Base-by-base conservation (phyloP, 169 alveolate species). In the Babesia divergens region DNA sequence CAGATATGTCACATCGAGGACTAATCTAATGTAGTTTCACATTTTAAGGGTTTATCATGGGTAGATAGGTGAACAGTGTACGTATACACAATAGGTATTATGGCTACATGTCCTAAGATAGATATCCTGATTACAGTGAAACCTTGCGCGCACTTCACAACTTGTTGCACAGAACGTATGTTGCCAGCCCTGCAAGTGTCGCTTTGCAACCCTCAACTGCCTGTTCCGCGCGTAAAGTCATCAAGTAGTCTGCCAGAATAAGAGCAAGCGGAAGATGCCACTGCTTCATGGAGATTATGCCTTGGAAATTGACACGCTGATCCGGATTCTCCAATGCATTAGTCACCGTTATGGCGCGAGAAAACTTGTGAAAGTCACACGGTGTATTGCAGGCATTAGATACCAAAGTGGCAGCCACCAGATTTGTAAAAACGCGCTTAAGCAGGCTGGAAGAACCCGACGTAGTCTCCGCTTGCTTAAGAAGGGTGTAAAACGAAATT, bases 221-320 rank as follows among this genome's bases (percentile, higher is more conserved):
- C 59, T 62, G 60, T 13, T 46, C 72, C 32, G 38, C 11, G n/a
- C 59, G 56, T 20, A 65, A 29, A 37, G 72, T 75, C 46, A 66
- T 31, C 31, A 75, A 32, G 65, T 53, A 66, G 35, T 75, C 84
- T 18, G 72, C 50, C n/a, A 75, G 69, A n/a, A 75, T 18, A n/a
- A 75, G 44, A 8, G 37, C 55, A 24, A 60, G 47, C 18, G 76
- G 84, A 13, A 75, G 52, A 11, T 64, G 62, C 74, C 66, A 50
- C 35, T 52, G 60, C 46, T 65, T 62, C 44, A 67, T 22, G n/a
- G 49, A 31, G 1, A 75, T 18, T 35, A 62, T 22, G 9, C 84
- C 84, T 37, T 50, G 62, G 37, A 60, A 37, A 2, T 49, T 13
- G 34, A 75, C 67, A 32, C 18, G 35, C 11, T 64, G 52, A 16